phyloP scores from a whole-genome alignment of 2,329 filamentous ascomycete genomes.

The Trichoderma lentiforme region DNA sequence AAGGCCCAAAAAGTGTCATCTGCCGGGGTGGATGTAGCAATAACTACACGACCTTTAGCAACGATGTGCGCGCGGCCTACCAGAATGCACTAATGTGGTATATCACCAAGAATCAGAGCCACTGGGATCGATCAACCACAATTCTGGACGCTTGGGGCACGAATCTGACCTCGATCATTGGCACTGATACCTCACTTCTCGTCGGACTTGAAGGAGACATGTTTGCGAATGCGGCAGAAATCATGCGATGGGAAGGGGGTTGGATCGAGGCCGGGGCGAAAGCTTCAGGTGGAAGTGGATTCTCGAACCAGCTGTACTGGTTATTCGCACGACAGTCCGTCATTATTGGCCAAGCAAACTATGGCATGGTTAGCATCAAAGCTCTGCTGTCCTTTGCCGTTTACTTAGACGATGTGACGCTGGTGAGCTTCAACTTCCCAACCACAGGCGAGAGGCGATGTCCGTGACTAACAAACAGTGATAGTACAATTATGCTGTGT shows the following conservation, averaged over 20 bases:
- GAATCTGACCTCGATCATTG: neutral
- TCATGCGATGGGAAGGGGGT: neutral
- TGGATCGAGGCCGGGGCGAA: neutral
- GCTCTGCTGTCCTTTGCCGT: neutral
- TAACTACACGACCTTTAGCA: neutral
- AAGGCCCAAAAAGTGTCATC: neutral
- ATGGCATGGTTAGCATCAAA: neutral
- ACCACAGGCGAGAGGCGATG: neutral
- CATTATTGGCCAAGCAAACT: neutral
- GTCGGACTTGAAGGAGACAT: conserved; percentile 1
- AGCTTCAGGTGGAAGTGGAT: neutral
- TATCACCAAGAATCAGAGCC: neutral
- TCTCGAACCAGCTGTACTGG: neutral
- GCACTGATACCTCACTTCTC: neutral
- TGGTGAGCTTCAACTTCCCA: neutral
- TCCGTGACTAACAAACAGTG: neutral
- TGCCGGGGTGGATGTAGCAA: neutral
- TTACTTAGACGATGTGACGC: neutral
- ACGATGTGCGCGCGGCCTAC: neutral
- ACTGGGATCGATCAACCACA: neutral
- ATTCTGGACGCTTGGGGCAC: neutral
- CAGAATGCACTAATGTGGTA: neutral
- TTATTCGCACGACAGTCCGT: neutral
- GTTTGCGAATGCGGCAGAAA: neutral
- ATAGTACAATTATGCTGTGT: neutral